Conservation (phyloP, 75 land plant species). For the Pinus albicaulis region DNA sequence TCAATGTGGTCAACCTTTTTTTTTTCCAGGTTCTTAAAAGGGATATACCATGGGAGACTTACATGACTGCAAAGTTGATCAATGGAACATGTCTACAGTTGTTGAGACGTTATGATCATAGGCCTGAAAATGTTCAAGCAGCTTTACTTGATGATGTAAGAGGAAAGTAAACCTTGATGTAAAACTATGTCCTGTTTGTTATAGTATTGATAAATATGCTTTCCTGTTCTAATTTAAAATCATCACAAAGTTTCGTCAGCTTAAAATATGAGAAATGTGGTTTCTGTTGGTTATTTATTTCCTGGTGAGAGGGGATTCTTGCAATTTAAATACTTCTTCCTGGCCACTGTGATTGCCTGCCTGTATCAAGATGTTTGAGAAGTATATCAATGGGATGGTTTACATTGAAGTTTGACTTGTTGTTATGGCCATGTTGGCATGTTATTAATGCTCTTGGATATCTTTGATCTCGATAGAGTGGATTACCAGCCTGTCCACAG, state of each 20-base stretch:
- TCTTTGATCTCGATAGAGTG: too few relatives aligned
- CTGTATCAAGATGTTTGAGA: too few relatives aligned
- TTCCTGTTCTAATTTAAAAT: slow-evolving; percentile 1
- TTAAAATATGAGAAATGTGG: not conserved
- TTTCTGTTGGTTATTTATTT: slow-evolving; percentile 4
- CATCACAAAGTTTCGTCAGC: not conserved
- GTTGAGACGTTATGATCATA: slow-evolving; percentile 85
- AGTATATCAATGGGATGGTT: too few relatives aligned
- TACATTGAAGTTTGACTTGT: too few relatives aligned
- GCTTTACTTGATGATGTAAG: slow-evolving; percentile 77
- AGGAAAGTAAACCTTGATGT: not conserved
- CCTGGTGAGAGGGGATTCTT: not conserved
- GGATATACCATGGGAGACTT: slow-evolving; percentile 98
- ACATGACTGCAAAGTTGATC: slow-evolving; percentile 87
- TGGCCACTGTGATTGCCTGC: too few relatives aligned
- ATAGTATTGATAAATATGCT: not conserved
- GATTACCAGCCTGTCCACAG: too few relatives aligned
- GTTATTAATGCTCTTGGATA: too few relatives aligned
- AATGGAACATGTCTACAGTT: slow-evolving; percentile 80
- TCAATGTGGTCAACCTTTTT: slow-evolving; percentile 1
- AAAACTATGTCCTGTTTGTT: not conserved
- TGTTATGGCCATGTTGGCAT: too few relatives aligned
- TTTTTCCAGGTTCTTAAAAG: slow-evolving; percentile 71
- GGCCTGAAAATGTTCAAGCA: slow-evolving; percentile 68
- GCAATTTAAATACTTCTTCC: too few relatives aligned